Base-by-base conservation (phyloP, 2,329 filamentous ascomycete species). In the Colletotrichum chlorophyti region DNA sequence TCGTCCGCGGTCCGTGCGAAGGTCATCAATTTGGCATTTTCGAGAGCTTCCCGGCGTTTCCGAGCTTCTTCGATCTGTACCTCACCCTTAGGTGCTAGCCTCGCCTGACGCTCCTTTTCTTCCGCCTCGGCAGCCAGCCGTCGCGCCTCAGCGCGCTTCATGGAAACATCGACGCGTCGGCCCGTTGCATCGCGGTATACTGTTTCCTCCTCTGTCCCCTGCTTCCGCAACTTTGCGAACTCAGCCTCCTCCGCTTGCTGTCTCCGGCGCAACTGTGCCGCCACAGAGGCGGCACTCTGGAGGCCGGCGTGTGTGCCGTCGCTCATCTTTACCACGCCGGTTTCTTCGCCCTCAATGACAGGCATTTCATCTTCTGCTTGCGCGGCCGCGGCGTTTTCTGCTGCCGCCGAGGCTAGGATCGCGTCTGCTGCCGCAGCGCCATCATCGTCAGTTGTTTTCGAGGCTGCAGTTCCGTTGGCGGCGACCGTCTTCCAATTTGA, bases 161-260 rank as follows among this genome's bases (percentile, higher is more conserved):
- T 91, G 15, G 89, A 88, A 21, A 98, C 85, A 69, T 99, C 96
- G 63, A 99, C 93, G 53, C 96, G 88, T n/a, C 93, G 85, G 11
- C 95, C 95, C 3, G 91, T 95, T 10, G 96, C 95, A 74, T 99
- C 95, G 66, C 95, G 90, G 72, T 98, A 97, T 21, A 97, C 93
- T 0, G 94, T 96, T 74, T 97, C 92, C 66, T 89, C 83, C 27
- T 84, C 83, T 55, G 79, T 75, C 35, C 71, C 72, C 61, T 71
- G 76, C 57, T 76, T 79, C 29, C 70, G 65, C 66, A 72, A 74
- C 61, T 63, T 66, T 60, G 80, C 76, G 66, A 83, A 84, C 21
- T 79, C 77, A 12, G 75, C 76, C n/a, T 74, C 72, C 60, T 93
- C 89, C 64, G 88, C 84, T 11, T 81, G 83, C 63, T 88, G 86